phyloP scores from a whole-genome alignment of 768 basidiomycete genomes.

The Cantharellus anzutake region DNA sequence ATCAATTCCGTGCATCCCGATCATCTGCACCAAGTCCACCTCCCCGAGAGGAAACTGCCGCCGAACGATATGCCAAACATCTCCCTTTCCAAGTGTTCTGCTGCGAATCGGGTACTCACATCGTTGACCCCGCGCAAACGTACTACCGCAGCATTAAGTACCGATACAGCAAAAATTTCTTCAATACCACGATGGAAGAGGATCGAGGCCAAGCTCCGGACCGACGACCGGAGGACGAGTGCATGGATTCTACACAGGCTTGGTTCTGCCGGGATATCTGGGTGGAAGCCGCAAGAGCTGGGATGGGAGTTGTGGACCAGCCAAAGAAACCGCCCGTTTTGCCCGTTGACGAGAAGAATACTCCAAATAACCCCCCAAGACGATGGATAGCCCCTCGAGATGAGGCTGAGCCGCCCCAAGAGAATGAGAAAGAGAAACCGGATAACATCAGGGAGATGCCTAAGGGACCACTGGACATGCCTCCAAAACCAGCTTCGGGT shows the following conservation, averaged over 20 bases:
- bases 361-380: not conserved
- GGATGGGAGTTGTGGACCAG: slow-evolving; percentile 24
- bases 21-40: slow-evolving; percentile 85
- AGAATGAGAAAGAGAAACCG: not conserved
- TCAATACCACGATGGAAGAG: slow-evolving; percentile 39
- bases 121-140: slow-evolving; percentile 87
- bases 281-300: slow-evolving; percentile 70
- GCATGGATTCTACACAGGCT: slow-evolving; percentile 89
- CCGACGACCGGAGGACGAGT: slow-evolving; percentile 63
- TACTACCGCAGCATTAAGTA: slow-evolving; percentile 86
- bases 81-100: slow-evolving; percentile 98
- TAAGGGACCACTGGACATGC: not conserved
- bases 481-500: not conserved
- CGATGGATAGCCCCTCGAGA: not conserved
- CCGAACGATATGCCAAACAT: slow-evolving; percentile 72
- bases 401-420: not conserved
- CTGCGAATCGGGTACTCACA: slow-evolving; percentile 94
- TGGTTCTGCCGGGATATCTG: slow-evolving; percentile 98
- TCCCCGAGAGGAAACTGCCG: slow-evolving; percentile 68
- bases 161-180: slow-evolving; percentile 61
- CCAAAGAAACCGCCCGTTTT: not conserved
- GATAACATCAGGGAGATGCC: not conserved
- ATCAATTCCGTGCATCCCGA: slow-evolving; percentile 93
- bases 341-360: not conserved
- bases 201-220: slow-evolving; percentile 22